Percentiles rank a stretch among this genome's conserved stretches.
phyloP scores from a whole-genome alignment of 148 eudicot genomes.

The Salicornia ramosissima region DNA sequence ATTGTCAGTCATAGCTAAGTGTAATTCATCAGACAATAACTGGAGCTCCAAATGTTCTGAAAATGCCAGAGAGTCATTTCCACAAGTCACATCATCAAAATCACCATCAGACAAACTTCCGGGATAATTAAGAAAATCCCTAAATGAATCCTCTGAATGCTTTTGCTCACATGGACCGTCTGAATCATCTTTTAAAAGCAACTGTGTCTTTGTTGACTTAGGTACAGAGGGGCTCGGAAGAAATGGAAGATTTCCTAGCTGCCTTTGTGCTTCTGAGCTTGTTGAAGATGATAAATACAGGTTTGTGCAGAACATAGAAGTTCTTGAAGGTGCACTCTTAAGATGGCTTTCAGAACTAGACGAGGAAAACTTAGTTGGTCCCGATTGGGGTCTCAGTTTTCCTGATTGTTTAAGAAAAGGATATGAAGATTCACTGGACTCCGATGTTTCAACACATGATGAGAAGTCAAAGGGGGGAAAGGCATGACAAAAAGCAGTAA shows the following conservation, averaged over 20 bases:
- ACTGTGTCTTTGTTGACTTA: conserved; percentile 18
- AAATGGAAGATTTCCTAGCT: conserved; percentile 36
- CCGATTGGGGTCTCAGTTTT: conserved; percentile 17
- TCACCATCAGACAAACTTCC: conserved; percentile 31
- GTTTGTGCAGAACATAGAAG: conserved; percentile 41
- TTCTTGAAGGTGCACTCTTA: conserved; percentile 26
- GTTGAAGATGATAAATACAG: conserved; percentile 42
- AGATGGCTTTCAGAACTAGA: conserved; percentile 21
- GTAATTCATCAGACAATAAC: conserved; percentile 38
- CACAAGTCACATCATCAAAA: conserved; percentile 29
- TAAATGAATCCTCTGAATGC: conserved; percentile 23
- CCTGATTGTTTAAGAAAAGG: conserved; percentile 20
- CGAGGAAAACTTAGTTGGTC: conserved; percentile 15
- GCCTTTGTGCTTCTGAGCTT: conserved; percentile 30
- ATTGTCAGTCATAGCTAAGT: conserved; percentile 34
- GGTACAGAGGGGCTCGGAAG: conserved; percentile 33
- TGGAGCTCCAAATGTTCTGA: conserved; percentile 42
- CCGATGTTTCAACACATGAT: conserved; percentile 15
- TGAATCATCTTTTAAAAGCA: conserved; percentile 21
- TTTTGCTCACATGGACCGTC: conserved; percentile 18
- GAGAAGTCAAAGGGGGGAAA: conserved; percentile 13
- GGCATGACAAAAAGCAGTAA: conserved; percentile 8
- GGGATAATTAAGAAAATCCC: conserved; percentile 30
- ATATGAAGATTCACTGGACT: conserved; percentile 22
- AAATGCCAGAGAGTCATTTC: conserved; percentile 28